phyloP scores from a whole-genome alignment of 306 rosid species.

The Datisca glomerata region DNA sequence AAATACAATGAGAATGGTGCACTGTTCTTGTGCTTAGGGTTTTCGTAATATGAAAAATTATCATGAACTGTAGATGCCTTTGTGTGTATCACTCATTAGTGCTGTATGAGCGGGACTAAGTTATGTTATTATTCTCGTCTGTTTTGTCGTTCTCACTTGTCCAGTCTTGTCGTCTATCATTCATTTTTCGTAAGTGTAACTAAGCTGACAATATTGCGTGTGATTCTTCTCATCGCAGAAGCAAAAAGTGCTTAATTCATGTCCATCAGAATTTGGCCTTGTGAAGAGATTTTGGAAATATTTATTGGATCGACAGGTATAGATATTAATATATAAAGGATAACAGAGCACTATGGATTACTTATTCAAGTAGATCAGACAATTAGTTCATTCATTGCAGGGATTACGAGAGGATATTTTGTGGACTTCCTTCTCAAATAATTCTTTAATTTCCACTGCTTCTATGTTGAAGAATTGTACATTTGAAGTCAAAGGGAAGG shows the following conservation, averaged over 20 bases:
- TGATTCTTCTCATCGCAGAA: no score
- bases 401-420: conserved; percentile 54
- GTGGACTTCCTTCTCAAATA: conserved; percentile 86
- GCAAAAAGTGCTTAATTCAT: conserved; percentile 63
- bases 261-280: conserved; percentile 67
- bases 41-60: no score
- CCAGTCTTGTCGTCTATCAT: no score
- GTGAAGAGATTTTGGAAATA: conserved; percentile 91
- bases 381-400: conserved; percentile 23
- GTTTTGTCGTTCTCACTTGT: no score
- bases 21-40: no score
- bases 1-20: no score
- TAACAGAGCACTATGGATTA: background rate
- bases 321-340: background rate
- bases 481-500: conserved; percentile 69
- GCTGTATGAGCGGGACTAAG: no score
- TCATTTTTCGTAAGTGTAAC: no score
- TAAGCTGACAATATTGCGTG: no score
- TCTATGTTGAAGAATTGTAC: conserved; percentile 58
- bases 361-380: background rate
- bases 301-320: conserved; percentile 61
- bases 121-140: no score
- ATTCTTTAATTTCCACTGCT: conserved; percentile 48
- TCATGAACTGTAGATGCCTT: no score
- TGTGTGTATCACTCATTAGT: no score